A percentile compares a stretch with the other conserved stretches of the same genome.
Evolutionary conservation across 257 asterid species (phyloP).

Genomic region (Solanum sitiens): DNA sequence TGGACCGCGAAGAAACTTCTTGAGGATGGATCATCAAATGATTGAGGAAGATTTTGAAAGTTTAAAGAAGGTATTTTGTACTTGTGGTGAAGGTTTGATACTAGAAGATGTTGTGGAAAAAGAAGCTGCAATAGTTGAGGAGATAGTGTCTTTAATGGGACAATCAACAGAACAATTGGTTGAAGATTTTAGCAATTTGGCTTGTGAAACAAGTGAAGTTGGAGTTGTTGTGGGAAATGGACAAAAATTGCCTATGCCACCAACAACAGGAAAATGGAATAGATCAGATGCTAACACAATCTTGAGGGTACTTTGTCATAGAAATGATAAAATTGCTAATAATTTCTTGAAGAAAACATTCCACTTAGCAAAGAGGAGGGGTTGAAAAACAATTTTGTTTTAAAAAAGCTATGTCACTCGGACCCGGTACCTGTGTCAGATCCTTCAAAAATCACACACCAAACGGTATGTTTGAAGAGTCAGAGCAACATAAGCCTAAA

Average conservation of each 20-base stretch:
- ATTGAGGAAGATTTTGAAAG: slow-evolving; percentile 69
- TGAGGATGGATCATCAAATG: slow-evolving; percentile 50
- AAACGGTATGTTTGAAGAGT: not conserved
- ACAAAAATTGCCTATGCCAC: slow-evolving; percentile 78
- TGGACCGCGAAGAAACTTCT: slow-evolving; percentile 51
- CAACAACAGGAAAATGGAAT: slow-evolving; percentile 80
- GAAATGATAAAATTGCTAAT: slow-evolving; percentile 67
- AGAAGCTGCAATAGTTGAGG: slow-evolving; percentile 69
- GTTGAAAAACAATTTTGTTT: not conserved
- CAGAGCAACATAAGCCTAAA: not conserved
- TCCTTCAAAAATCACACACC: not conserved
- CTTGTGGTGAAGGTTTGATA: slow-evolving; percentile 68
- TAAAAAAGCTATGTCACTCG: not conserved
- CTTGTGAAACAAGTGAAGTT: slow-evolving; percentile 61
- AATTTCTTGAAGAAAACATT: slow-evolving; percentile 66
- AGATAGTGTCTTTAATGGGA: slow-evolving; percentile 64
- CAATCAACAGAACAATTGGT: slow-evolving; percentile 70
- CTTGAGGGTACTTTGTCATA: slow-evolving; percentile 66
- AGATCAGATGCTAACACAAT: slow-evolving; percentile 76
- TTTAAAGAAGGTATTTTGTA: slow-evolving; percentile 46
- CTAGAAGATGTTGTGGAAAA: slow-evolving; percentile 50
- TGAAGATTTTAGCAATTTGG: slow-evolving; percentile 68
- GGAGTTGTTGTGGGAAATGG: slow-evolving; percentile 42
- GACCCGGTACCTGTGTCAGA: not conserved
- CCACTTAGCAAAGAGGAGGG: slow-evolving; percentile 71